Base-by-base conservation (phyloP, 2,329 filamentous ascomycete genomes). In the Aspergillus calidoustus region DNA sequence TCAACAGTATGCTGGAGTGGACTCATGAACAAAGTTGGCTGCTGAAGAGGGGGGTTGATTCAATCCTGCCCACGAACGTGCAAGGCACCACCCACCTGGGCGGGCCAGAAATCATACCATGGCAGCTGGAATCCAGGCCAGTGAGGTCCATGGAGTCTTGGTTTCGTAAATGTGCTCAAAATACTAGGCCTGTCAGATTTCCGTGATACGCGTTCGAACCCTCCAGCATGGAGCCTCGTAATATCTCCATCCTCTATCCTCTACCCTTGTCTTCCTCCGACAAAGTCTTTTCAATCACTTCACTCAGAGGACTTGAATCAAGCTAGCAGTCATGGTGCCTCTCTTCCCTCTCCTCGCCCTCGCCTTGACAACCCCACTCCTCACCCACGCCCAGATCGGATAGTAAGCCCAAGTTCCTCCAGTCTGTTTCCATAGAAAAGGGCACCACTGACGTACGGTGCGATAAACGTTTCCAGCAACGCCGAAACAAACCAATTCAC, bases 401-500 rank as follows among this genome's bases (percentile, higher is more conserved):
- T 64, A 63, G 65, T 67, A 62, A 46, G 57, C 19, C n/a, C 17
- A 4, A 4, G 1, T 25, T 34, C 25, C 15, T 25, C 7, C 11
- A 31, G n/a, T 44, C 25, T 13, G 15, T 11, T 28, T 47, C n/a
- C n/a, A 31, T 48, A 51, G 54, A 22, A 17, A 25, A 34, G n/a
- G n/a, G 23, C 11, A 41, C 13, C 15, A 15, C 34, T 41, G 34
- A 15, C 34, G 11, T 41, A 41, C 34, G 34, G 13, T 15, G 13
- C 34, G 9, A 41, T 58, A 30, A 61, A 17, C 2, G 34, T 22
- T 7, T 30, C 7, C 47, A 71, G 69, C 31, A 44, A 68, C 47
- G 50, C 62, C 1, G 41, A 62, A 23, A 62, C 61, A n/a, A 68
- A 68, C 57, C 54, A 34, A 8, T 59, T 71, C n/a, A 9, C 62